These are phyloP conservation scores for Vaccinium vitisidaea DNA, from an alignment of 148 eudicot genomes.

Conservation along the genomic window DNA sequence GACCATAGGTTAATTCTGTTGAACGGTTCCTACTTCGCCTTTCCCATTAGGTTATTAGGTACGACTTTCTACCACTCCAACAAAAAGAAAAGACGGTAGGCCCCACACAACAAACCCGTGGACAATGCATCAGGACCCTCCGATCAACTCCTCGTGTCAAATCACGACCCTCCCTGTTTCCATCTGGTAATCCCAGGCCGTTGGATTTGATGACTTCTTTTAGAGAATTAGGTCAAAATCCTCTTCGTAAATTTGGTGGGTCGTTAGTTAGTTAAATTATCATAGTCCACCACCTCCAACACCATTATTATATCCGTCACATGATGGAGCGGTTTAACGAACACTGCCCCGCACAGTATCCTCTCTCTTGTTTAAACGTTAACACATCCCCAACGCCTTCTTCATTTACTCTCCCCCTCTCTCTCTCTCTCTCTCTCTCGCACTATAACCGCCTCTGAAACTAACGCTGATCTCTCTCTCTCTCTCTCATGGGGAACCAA, in stretches of 20 bases:
- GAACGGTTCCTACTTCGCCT: slow-evolving; percentile 30
- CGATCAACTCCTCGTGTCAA: neutral
- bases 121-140: too few relatives aligned
- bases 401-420: neutral
- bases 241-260: neutral
- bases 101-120: neutral
- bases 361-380: slow-evolving; percentile 16
- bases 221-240: neutral
- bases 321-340: slow-evolving; percentile 69
- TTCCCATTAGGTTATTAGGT: slow-evolving; percentile 31
- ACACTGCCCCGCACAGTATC: slow-evolving; percentile 6
- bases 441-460: neutral
- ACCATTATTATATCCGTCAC: slow-evolving; percentile 39
- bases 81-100: neutral
- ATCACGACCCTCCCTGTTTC: neutral
- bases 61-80: slow-evolving; percentile 7
- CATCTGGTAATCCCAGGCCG: neutral
- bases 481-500: slow-evolving; percentile 54
- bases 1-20: slow-evolving; percentile 6
- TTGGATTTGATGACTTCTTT: neutral
- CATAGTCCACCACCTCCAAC: slow-evolving; percentile 53
- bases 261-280: slow-evolving; percentile 21
- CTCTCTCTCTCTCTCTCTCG: neutral
- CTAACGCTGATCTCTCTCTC: neutral
- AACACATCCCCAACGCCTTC: neutral